Base-by-base conservation (phyloP, 306 rosid genomes). In the Prunus mira region DNA sequence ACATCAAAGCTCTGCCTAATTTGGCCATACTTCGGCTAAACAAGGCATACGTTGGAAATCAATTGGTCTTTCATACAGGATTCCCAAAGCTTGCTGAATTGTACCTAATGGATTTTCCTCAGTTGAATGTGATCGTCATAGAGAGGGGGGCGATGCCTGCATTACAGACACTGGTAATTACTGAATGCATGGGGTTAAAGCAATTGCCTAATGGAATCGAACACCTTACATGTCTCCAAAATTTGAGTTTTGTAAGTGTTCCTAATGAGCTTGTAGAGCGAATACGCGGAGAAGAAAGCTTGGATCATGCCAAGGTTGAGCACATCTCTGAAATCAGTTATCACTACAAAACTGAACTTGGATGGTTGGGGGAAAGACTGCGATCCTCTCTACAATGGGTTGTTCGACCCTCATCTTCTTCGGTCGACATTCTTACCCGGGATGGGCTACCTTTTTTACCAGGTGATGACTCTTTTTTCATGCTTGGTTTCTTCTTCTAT, bases 161-260 rank as follows among this genome's bases (percentile, higher is more conserved):
- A 0, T 1, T 77, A 22, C 19, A 19, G 25, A 17, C 9, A 2
- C 47, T 77, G 3, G 10, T 10, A 8, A 27, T 77, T 56, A 3
- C 3, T 9, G 58, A 9, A 3, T 68, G 54, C 47, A 43, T 22
- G 54, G 75, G 62, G 55, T 19, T 77, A 22, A 57, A 68, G 49
- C 71, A 38, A 43, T 6, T 43, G 6, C 80, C 80, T 38, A 12
- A 12, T 5, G 80, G 80, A 9, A 67, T 69, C 9, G 75, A 69
- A 45, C 56, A 55, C 45, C 75, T 77, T 20, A 49, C 75, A 52
- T 9, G 70, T 46, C 57, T 77, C 24, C 43, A 45, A 28, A 20
- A 25, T 3, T 11, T 69, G 55, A 41, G 1, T 25, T 45, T 77
- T 5, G 5, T 10, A 20, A 3, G 9, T 55, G 80, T 77, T 78